A percentile compares a stretch with the other conserved stretches of the same genome.
Evolutionary conservation across 495 filamentous ascomycete genomes (phyloP).

Genomic region (Penicillium diatomitis): DNA sequence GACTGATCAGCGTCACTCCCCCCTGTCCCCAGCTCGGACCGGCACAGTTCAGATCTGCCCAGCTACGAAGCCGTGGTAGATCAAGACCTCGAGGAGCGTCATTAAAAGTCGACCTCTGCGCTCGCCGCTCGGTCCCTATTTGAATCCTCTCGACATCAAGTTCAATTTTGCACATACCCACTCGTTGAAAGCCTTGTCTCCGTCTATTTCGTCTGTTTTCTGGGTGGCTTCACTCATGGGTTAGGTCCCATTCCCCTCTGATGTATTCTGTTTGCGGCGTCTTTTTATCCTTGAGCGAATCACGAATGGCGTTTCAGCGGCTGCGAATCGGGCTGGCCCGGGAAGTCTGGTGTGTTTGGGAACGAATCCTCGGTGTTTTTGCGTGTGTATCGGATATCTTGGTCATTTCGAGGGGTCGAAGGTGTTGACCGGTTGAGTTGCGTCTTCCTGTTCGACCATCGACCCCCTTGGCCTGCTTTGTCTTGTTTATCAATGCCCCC

Average conservation of each 20-base stretch:
- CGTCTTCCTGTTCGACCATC: no score
- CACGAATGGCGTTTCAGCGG: slow-evolving; percentile 20
- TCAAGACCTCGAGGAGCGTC: slow-evolving; percentile 9
- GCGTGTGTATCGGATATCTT: slow-evolving; percentile 2
- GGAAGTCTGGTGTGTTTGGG: slow-evolving; percentile 2
- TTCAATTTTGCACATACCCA: slow-evolving; percentile 11
- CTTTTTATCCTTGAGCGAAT: slow-evolving; percentile 17
- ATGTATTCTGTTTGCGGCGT: slow-evolving; percentile 4
- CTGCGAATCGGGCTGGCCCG: slow-evolving; percentile 3
- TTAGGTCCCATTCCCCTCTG: not conserved
- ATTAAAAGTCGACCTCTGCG: slow-evolving; percentile 27
- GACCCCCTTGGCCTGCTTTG: no score
- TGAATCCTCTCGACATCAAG: not conserved
- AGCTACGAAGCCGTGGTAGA: slow-evolving; percentile 19
- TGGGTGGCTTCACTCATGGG: not conserved
- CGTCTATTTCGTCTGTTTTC: not conserved
- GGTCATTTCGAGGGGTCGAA: not conserved
- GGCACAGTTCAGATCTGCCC: slow-evolving; percentile 8
- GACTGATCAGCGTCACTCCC: slow-evolving; percentile 24
- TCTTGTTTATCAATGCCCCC: no score
- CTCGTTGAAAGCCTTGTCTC: not conserved
- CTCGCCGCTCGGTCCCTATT: slow-evolving; percentile 26
- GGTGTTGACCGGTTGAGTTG: no score
- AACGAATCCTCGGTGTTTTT: not conserved
- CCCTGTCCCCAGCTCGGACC: slow-evolving; percentile 12